Conservation (phyloP, 371 early-diverging fungal species). For the Funneliformis caledonium region DNA sequence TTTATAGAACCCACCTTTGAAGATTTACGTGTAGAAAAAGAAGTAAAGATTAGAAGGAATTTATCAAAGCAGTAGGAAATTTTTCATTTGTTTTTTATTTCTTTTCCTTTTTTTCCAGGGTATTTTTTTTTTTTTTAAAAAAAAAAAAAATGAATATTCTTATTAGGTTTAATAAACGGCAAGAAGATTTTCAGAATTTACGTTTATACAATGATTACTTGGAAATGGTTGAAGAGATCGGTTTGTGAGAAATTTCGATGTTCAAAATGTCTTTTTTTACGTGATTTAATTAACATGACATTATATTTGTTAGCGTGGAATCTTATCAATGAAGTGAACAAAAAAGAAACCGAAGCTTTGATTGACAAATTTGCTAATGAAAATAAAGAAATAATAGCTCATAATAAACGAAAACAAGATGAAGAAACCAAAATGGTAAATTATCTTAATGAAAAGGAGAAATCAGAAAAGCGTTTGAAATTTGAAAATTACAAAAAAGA, state of each 20-base stretch:
- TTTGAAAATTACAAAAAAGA: conserved; percentile 61
- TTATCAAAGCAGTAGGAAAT: conserved; percentile 70
- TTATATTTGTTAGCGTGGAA: conserved; percentile 68
- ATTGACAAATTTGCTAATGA: conserved; percentile 80
- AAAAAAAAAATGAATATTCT: not conserved
- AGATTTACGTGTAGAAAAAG: conserved; percentile 93
- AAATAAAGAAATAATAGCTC: conserved; percentile 81
- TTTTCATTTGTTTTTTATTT: not conserved
- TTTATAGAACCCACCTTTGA: conserved; percentile 93
- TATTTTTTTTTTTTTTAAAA: not conserved
- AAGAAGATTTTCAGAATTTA: conserved; percentile 84
- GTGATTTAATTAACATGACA: not conserved
- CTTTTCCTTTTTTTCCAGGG: not conserved
- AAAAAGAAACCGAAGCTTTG: conserved; percentile 79
- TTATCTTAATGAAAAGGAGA: conserved; percentile 54
- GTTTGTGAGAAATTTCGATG: conserved; percentile 50
- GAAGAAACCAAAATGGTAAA: conserved; percentile 55
- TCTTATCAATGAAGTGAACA: conserved; percentile 84
- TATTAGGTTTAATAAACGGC: conserved; percentile 84
- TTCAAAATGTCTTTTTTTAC: not conserved
- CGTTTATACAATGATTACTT: conserved; percentile 88
- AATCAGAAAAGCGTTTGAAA: conserved; percentile 55
- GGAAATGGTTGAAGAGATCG: conserved; percentile 90
- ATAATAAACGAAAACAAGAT: conserved; percentile 61
- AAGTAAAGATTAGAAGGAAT: conserved; percentile 86